These are phyloP conservation scores for Sporisorium reilianum DNA, from an alignment of 1,284 basidiomycete species.

Conservation along the genomic window DNA sequence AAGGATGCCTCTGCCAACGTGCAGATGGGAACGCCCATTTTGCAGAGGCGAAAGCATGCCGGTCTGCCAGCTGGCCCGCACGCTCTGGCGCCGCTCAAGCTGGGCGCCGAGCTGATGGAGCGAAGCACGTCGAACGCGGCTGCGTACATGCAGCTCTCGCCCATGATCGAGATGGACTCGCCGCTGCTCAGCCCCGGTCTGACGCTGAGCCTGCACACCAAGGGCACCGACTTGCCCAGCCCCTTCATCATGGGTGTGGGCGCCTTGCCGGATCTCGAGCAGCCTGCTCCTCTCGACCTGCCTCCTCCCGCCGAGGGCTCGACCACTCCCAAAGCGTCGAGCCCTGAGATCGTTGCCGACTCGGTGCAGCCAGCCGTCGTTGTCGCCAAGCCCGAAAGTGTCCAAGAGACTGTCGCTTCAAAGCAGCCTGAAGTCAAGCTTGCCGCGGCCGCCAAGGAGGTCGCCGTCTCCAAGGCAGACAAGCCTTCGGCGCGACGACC, in stretches of 20 bases:
- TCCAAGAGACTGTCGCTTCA: background rate
- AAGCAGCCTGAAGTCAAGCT: constrained; percentile 9
- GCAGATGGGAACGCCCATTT: constrained; percentile 41
- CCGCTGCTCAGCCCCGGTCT: constrained; percentile 48
- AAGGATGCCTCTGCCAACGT: constrained; percentile 5
- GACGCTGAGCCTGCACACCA: constrained; percentile 35
- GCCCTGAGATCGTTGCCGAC: constrained; percentile 13
- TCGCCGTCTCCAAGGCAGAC: constrained; percentile 15
- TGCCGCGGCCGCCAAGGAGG: constrained; percentile 8
- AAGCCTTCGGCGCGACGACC: constrained; percentile 33
- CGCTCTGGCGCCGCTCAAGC: constrained; percentile 37
- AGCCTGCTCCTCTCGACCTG: constrained; percentile 42
- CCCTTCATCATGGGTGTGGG: constrained; percentile 48
- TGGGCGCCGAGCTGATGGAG: constrained; percentile 39
- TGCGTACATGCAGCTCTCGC: constrained; percentile 49
- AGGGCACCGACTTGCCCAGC: constrained; percentile 31
- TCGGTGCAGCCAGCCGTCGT: background rate
- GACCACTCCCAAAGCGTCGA: constrained; percentile 31
- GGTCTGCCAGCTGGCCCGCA: constrained; percentile 26
- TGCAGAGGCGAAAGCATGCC: constrained; percentile 43
- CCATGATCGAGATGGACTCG: constrained; percentile 52
- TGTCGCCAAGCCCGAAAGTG: constrained; percentile 5
- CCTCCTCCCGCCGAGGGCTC: constrained; percentile 33
- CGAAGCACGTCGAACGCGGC: constrained; percentile 23
- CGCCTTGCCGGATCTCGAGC: constrained; percentile 41